These are phyloP conservation scores for Rhododendron griersonianum DNA, from an alignment of 148 eudicot genomes.

Conservation along the genomic window DNA sequence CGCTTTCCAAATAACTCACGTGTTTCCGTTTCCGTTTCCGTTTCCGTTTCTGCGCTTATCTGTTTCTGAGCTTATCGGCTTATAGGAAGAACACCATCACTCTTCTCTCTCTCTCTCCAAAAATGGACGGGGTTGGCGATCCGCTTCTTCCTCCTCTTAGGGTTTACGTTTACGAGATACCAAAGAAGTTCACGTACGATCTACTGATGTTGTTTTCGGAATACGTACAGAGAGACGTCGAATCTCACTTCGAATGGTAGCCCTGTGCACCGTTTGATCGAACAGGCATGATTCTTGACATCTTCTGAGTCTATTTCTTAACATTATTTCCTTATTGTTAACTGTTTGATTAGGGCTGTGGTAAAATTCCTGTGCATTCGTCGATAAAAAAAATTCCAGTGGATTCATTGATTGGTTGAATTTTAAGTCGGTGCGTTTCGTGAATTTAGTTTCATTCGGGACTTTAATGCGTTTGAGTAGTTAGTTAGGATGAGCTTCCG, in stretches of 20 bases:
- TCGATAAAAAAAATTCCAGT: no score
- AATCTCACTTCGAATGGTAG: constrained; percentile 94
- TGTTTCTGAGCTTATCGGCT: no score
- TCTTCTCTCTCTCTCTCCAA: constrained; percentile 7
- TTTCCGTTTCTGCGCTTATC: no score
- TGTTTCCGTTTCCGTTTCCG: no score
- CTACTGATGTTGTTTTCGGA: constrained; percentile 62
- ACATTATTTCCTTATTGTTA: background rate
- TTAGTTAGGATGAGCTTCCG: background rate
- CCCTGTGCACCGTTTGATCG: constrained; percentile 79
- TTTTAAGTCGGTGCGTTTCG: background rate
- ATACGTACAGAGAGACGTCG: constrained; percentile 56
- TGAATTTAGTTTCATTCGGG: background rate
- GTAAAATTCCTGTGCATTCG: background rate
- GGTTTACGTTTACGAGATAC: constrained; percentile 98
- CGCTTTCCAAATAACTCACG: no score
- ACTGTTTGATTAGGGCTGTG: background rate
- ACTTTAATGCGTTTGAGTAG: background rate
- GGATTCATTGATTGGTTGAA: background rate
- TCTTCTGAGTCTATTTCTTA: no score
- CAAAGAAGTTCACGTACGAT: constrained; percentile 80
- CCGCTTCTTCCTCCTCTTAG: constrained; percentile 34
- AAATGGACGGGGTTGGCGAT: background rate
- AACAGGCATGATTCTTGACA: constrained; percentile 40
- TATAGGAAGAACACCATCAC: no score